Evolutionary conservation across 179 eudicot species (phyloP).

Genomic region (Dionaea muscipula): DNA sequence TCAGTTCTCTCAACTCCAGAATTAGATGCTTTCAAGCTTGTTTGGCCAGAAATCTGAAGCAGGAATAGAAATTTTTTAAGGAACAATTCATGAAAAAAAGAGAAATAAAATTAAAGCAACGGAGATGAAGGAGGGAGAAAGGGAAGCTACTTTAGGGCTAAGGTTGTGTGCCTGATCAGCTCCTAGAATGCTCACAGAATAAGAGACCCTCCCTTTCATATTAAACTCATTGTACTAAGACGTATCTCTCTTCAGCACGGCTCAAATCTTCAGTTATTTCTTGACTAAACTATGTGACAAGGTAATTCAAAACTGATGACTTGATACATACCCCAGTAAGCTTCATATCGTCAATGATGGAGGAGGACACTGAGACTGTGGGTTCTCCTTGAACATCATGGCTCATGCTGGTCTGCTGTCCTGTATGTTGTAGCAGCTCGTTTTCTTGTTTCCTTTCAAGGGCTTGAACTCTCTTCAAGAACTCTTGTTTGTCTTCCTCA

Average conservation of each 20-base stretch:
- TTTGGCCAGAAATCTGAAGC: conserved; percentile 19
- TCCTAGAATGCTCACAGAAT: too few species aligned
- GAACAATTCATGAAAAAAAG: background rate
- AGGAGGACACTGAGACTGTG: conserved; percentile 5
- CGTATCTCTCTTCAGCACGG: too few species aligned
- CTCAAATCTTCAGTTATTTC: background rate
- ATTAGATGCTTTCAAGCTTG: background rate
- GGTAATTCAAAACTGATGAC: background rate
- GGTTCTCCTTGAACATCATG: conserved; percentile 16
- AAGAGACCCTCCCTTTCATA: too few species aligned
- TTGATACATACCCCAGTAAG: conserved; percentile 20
- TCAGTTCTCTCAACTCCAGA: conserved; percentile 21
- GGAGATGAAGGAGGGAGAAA: too few species aligned
- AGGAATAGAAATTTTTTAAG: background rate
- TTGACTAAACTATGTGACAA: background rate
- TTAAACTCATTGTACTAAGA: too few species aligned
- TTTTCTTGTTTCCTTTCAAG: conserved; percentile 28
- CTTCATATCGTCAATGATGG: conserved; percentile 11
- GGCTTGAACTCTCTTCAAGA: conserved; percentile 27
- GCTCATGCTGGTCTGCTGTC: conserved; percentile 11
- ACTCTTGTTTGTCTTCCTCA: conserved; percentile 50
- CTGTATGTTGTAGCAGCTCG: conserved; percentile 11
- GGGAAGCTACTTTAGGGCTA: too few species aligned
- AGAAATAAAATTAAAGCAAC: too few species aligned
- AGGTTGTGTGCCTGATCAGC: too few species aligned